phyloP scores from a whole-genome alignment of 2,329 filamentous ascomycete species.

The Plenodomus biglobosus region DNA sequence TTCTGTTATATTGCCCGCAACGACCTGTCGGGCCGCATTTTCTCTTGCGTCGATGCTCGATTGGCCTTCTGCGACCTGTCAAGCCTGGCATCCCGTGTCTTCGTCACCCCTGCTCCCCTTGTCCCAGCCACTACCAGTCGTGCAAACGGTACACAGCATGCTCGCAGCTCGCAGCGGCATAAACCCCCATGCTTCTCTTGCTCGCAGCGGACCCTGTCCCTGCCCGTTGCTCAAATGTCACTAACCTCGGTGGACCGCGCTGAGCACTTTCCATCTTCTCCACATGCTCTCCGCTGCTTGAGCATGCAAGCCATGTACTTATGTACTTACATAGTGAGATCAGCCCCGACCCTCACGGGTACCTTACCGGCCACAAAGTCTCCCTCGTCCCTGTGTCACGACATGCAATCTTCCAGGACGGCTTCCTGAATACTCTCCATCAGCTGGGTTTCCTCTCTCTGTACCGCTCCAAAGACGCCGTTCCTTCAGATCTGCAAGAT shows the following conservation, averaged over 20 bases:
- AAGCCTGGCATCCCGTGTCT: conserved; percentile 25
- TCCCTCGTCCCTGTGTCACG: conserved; percentile 25
- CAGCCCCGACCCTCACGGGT: conserved; percentile 38
- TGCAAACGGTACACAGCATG: conserved; percentile 17
- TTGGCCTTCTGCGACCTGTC: conserved; percentile 4
- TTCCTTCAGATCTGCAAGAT: not conserved
- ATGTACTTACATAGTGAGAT: conserved; percentile 35
- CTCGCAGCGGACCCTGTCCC: conserved; percentile 32
- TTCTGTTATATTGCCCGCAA: conserved; percentile 36
- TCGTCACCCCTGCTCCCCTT: conserved; percentile 19
- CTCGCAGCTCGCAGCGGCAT: conserved; percentile 22
- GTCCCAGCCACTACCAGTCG: conserved; percentile 29
- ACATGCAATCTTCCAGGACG: conserved; percentile 28
- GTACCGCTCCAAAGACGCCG: not conserved
- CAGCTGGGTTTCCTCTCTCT: conserved; percentile 2
- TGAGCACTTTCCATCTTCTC: conserved; percentile 41
- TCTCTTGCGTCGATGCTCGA: not conserved
- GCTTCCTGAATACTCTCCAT: conserved; percentile 12
- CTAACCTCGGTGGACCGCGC: conserved; percentile 33
- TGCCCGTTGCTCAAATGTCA: conserved; percentile 26
- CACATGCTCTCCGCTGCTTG: conserved; percentile 40
- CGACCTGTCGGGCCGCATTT: conserved; percentile 33
- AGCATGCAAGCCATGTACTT: conserved; percentile 35
- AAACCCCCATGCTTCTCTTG: conserved; percentile 26
- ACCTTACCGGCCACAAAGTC: conserved; percentile 28